phyloP scores from a whole-genome alignment of 2,329 filamentous ascomycete species.

The Leptographium procerum region DNA sequence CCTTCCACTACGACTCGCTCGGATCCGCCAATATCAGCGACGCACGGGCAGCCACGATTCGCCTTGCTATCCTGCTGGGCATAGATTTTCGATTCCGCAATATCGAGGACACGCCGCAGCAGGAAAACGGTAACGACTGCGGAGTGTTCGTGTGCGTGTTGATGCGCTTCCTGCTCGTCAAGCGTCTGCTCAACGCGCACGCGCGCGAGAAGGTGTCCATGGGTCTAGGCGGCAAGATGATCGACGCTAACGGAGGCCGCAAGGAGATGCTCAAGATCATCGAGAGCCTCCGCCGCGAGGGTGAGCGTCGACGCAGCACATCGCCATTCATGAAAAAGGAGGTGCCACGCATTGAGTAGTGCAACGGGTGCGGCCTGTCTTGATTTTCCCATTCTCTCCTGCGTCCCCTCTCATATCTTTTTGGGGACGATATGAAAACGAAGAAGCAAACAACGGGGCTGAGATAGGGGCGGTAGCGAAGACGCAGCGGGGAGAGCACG shows the following conservation, averaged over 20 bases:
- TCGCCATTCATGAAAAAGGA: constrained; percentile 21
- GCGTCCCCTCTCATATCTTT: no score
- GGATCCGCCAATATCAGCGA: constrained; percentile 64
- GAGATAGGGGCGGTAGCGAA: not conserved
- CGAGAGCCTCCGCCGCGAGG: constrained; percentile 76
- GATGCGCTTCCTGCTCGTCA: constrained; percentile 88
- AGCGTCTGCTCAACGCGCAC: constrained; percentile 67
- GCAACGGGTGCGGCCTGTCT: not conserved
- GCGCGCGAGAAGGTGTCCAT: constrained; percentile 82
- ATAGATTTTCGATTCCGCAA: constrained; percentile 64
- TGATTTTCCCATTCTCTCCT: not conserved
- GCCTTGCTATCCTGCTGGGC: constrained; percentile 57
- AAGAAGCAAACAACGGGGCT: no score
- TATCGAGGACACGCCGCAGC: constrained; percentile 75
- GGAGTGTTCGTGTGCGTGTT: constrained; percentile 92
- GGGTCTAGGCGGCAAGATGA: constrained; percentile 76
- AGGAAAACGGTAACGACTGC: constrained; percentile 87
- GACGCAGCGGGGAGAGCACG: not conserved
- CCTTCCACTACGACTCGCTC: constrained; percentile 94
- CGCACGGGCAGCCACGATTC: constrained; percentile 56
- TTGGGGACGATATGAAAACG: no score
- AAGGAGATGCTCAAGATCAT: constrained; percentile 91
- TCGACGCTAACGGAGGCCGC: constrained; percentile 68
- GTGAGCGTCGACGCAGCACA: constrained; percentile 55
- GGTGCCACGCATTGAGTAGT: constrained; percentile 32